Evolutionary conservation across 1,284 basidiomycete species (phyloP), one percentile per base, ranked within the genome.

Genomic region (Naganishia liquefaciens): DNA sequence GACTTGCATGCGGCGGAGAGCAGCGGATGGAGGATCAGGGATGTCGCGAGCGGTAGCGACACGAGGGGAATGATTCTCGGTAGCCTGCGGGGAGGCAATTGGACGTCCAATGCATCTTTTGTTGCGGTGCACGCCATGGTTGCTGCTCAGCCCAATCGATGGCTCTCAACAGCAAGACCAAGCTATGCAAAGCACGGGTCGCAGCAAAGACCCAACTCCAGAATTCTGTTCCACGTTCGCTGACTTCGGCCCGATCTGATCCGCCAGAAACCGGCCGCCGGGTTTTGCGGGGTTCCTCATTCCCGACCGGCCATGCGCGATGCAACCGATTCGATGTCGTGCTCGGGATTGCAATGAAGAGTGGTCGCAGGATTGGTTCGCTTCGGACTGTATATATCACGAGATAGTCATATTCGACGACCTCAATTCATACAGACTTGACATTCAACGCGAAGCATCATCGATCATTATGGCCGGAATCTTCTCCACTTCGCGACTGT

Each of bases 21-120:
- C 15, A 76, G 61, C 11, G 73, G 71, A 10, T 72, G 63, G 33
- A 65, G 6, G 40, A 70, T 66, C 46, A 73, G 55, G n/a, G 70
- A 52, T 17, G 54, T 42, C 11, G 68, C 55, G 54, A 69, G 42
- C 2, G 71, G 69, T 1, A 69, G 42, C 23, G 72, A 61, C 50
- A 66, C 9, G 37, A 66, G 27, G 4, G 68, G 64, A 23, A 70
- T 28, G 9, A 44, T 17, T 13, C n/a, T 25, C 1, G 69, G 67
- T 1, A 71, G 25, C 3, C 52, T 44, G 6, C 71, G 70, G 0
- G 68, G 68, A 4, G 63, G 52, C 1, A 67, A 67, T 42, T 54
- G 54, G 17, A 52, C 49, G 39, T 42, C 33, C 19, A 30, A 15
- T 46, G 43, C 30, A 7, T n/a, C n/a, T 46, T n/a, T n/a, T 46